Evolutionary conservation across 305 asterid genomes (phyloP).

Genomic region (Solanum chacoense): DNA sequence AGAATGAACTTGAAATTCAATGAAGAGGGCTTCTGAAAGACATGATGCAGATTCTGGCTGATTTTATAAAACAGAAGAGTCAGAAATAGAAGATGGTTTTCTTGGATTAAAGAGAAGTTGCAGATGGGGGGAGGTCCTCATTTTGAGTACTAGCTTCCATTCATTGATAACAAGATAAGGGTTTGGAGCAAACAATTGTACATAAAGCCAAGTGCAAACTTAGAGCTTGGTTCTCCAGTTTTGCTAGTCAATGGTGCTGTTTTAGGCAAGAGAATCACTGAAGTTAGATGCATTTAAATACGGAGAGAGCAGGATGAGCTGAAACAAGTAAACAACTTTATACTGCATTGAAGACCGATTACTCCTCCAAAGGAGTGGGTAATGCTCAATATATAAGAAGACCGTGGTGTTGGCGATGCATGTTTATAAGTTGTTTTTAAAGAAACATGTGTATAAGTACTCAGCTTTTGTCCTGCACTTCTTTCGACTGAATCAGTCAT

Average conservation of each 20-base stretch:
- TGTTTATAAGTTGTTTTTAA: background rate
- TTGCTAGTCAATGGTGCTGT: conserved; percentile 1
- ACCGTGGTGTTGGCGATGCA: background rate
- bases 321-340: background rate
- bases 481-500: background rate
- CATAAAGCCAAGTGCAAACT: conserved; percentile 7
- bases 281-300: background rate
- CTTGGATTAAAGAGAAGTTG: conserved; percentile 16
- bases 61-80: conserved; percentile 4
- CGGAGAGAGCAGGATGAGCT: background rate
- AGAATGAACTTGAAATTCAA: conserved; percentile 13
- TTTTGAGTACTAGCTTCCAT: background rate
- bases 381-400: background rate
- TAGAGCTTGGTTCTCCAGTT: conserved; percentile 5
- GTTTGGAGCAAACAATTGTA: conserved; percentile 7
- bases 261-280: conserved; percentile 2
- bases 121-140: background rate
- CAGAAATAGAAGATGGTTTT: conserved; percentile 22
- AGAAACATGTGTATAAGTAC: background rate
- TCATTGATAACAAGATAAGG: background rate
- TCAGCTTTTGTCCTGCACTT: background rate
- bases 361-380: conserved; percentile 5
- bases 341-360: background rate
- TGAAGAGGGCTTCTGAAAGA: conserved; percentile 2
- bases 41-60: conserved; percentile 9